These are phyloP conservation scores for Boletus fagicola DNA, from an alignment of 768 basidiomycete genomes.

Conservation along the genomic window DNA sequence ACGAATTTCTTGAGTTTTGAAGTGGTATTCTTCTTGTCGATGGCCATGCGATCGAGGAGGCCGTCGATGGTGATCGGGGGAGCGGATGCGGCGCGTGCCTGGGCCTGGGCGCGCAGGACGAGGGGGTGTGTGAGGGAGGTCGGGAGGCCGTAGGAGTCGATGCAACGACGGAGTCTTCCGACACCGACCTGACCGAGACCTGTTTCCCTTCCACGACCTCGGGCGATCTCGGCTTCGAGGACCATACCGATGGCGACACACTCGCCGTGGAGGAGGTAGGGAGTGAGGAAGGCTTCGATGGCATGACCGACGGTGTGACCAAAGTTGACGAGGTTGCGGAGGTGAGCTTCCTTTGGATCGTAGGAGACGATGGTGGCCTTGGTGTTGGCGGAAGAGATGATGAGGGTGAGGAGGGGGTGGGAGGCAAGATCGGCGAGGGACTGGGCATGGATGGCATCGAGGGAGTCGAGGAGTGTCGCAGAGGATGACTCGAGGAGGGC, in stretches of 20 bases:
- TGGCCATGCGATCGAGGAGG: slow-evolving; percentile 88
- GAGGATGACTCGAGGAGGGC: slow-evolving; percentile 82
- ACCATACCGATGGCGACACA: slow-evolving; percentile 96
- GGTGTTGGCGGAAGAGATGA: slow-evolving; percentile 89
- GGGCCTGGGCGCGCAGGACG: slow-evolving; percentile 41
- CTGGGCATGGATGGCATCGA: slow-evolving; percentile 53
- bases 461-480: slow-evolving; percentile 81
- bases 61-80: slow-evolving; percentile 58
- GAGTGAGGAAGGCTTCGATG: slow-evolving; percentile 94
- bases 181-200: slow-evolving; percentile 89
- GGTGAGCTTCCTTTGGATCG: slow-evolving; percentile 94
- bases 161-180: slow-evolving; percentile 81
- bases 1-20: slow-evolving; percentile 86
- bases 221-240: slow-evolving; percentile 90
- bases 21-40: slow-evolving; percentile 98
- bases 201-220: slow-evolving; percentile 62
- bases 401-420: slow-evolving; percentile 87
- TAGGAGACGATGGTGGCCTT: slow-evolving; percentile 97
- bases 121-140: slow-evolving; percentile 75
- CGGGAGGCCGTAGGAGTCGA: slow-evolving; percentile 91
- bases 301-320: slow-evolving; percentile 99
- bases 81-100: slow-evolving; percentile 20
- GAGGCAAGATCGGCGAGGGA: slow-evolving; percentile 68
- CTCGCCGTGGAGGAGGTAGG: slow-evolving; percentile 92
- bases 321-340: slow-evolving; percentile 98